Percentiles rank a stretch among this genome's conserved stretches.
Evolutionary conservation across 1,139 yeast genomes (phyloP).

Genomic region (Kurtzmaniella quercitrusa): DNA sequence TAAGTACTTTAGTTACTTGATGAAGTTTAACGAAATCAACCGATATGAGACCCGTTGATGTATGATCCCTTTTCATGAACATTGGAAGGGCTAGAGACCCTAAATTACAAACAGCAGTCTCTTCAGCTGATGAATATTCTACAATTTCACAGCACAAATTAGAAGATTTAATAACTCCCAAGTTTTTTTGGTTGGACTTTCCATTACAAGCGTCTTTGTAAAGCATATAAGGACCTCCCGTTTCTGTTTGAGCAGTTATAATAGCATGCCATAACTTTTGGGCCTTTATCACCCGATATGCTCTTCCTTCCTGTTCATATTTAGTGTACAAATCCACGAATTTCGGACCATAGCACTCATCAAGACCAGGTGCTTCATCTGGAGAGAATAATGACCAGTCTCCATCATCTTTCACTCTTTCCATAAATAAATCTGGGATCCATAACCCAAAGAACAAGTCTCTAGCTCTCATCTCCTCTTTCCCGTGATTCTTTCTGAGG

Average conservation of each 20-base stretch:
- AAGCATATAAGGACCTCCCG: conserved; percentile 57
- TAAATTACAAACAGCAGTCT: conserved; percentile 55
- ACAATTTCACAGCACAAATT: conserved; percentile 57
- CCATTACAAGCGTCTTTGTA: conserved; percentile 54
- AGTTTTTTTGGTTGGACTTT: conserved; percentile 51
- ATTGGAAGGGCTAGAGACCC: conserved; percentile 52
- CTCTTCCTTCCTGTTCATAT: conserved; percentile 44
- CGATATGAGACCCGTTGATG: conserved; percentile 35
- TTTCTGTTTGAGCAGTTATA: conserved; percentile 53
- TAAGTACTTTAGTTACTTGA: conserved; percentile 66
- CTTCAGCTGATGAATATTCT: conserved; percentile 51
- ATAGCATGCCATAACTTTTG: conserved; percentile 53
- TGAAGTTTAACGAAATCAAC: conserved; percentile 73
- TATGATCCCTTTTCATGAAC: conserved; percentile 40
- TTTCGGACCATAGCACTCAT: conserved; percentile 48
- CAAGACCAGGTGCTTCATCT: conserved; percentile 47
- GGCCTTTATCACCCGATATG: conserved; percentile 37
- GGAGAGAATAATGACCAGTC: conserved; percentile 58
- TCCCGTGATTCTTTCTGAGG: conserved; percentile 53
- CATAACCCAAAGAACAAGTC: conserved; percentile 57
- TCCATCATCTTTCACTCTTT: conserved; percentile 42
- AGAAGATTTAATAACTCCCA: conserved; percentile 54
- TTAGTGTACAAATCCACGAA: conserved; percentile 40
- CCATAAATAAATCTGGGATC: conserved; percentile 59
- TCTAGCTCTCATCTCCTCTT: conserved; percentile 52